Percentiles rank a stretch among this genome's conserved stretches.
These are phyloP conservation scores for Kwoniella heveanensis DNA, from an alignment of 768 basidiomycete species.

Conservation along the genomic window DNA sequence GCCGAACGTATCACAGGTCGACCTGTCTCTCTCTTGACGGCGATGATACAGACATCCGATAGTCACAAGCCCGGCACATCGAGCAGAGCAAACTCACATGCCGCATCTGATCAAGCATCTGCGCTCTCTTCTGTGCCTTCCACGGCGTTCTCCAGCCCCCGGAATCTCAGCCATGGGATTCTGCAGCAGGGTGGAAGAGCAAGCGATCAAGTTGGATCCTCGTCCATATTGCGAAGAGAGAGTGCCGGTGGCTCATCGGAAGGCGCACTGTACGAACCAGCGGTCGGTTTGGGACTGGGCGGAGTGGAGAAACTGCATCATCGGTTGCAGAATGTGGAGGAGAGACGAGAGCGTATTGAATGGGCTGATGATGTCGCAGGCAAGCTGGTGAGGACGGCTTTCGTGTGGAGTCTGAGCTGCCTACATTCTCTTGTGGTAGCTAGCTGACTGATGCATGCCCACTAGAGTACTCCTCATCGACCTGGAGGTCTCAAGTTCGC, in stretches of 20 bases:
- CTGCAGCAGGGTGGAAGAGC: slow-evolving; percentile 16
- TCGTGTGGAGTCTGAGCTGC: too few relatives aligned
- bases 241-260: slow-evolving; percentile 25
- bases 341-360: slow-evolving; percentile 31
- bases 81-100: neutral
- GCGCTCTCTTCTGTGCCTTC: slow-evolving; percentile 32
- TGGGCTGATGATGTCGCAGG: slow-evolving; percentile 31
- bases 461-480: neutral
- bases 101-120: slow-evolving; percentile 5
- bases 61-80: neutral
- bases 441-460: neutral
- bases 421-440: too few relatives aligned
- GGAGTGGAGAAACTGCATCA: slow-evolving; percentile 9
- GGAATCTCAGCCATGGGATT: slow-evolving; percentile 19
- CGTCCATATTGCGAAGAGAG: slow-evolving; percentile 34
- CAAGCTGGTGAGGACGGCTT: slow-evolving; percentile 16
- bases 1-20: neutral
- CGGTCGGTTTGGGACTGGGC: slow-evolving; percentile 16
- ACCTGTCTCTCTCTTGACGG: slow-evolving; percentile 18
- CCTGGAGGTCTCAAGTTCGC: slow-evolving; percentile 22
- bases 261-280: neutral
- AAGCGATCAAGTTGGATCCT: neutral
- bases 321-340: slow-evolving; percentile 35
- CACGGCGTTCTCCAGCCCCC: slow-evolving; percentile 36
- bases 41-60: slow-evolving; percentile 16